Evolutionary conservation across 2,329 filamentous ascomycete genomes (phyloP).

Genomic region (Alternaria sp.): DNA sequence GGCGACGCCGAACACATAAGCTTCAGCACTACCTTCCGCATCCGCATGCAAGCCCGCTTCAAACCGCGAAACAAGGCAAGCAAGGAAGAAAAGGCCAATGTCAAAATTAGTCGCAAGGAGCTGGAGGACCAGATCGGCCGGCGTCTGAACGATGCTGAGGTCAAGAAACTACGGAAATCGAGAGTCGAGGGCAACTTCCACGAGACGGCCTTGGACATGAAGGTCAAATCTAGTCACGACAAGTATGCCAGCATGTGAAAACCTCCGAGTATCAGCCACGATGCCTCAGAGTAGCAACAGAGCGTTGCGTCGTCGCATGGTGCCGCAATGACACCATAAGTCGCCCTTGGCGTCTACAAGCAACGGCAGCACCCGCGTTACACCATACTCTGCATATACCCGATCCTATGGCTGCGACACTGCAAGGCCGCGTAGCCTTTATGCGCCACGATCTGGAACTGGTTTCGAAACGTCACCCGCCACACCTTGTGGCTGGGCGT

Average conservation of each 20-base stretch:
- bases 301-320: not conserved
- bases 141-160: constrained; percentile 81
- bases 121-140: constrained; percentile 82
- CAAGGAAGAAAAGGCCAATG: constrained; percentile 81
- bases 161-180: constrained; percentile 80
- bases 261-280: not conserved
- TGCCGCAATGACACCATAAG: not conserved
- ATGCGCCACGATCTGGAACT: constrained; percentile 16
- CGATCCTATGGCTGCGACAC: not conserved
- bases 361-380: constrained; percentile 4
- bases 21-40: constrained; percentile 74
- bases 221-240: constrained; percentile 81
- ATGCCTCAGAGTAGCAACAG: not conserved
- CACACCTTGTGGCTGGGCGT: constrained; percentile 4
- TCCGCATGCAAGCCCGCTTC: constrained; percentile 95
- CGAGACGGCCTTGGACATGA: constrained; percentile 82
- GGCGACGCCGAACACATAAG: constrained; percentile 74
- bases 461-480: constrained; percentile 11
- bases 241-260: constrained; percentile 42
- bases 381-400: constrained; percentile 9
- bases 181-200: constrained; percentile 88
- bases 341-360: constrained; percentile 13
- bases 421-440: constrained; percentile 1
- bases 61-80: constrained; percentile 81
- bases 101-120: constrained; percentile 86